These are phyloP conservation scores for Beauveria medogensis DNA, from an alignment of 2,329 filamentous ascomycete species.

Conservation along the genomic window DNA sequence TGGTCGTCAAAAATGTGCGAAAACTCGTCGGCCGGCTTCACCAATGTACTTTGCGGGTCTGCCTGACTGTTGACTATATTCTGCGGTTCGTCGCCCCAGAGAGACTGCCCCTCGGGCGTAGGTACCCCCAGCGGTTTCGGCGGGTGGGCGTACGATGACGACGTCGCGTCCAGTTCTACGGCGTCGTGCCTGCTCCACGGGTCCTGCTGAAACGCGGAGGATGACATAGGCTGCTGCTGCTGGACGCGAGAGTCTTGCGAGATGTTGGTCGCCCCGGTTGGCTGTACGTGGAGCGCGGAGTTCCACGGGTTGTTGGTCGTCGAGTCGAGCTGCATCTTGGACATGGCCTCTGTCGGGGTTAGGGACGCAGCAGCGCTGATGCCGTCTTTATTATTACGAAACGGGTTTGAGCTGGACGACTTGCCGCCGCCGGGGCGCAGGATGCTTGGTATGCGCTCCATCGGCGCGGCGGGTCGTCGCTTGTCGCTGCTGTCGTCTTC, in stretches of 20 bases:
- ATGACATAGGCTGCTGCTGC: constrained; percentile 12
- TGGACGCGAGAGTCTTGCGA: not conserved
- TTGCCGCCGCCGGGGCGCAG: constrained; percentile 22
- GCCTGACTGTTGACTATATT: constrained; percentile 19
- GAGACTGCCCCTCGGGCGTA: constrained; percentile 22
- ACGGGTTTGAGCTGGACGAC: constrained; percentile 43
- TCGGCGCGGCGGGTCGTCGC: not conserved
- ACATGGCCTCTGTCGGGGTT: constrained; percentile 30
- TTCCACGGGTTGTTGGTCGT: constrained; percentile 30
- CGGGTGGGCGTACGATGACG: constrained; percentile 27
- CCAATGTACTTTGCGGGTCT: constrained; percentile 13
- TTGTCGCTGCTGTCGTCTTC: not conserved
- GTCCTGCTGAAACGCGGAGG: constrained; percentile 22
- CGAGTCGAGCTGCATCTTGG: constrained; percentile 35
- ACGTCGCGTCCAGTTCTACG: constrained; percentile 23
- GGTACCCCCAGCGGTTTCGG: constrained; percentile 26
- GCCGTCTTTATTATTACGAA: constrained; percentile 37
- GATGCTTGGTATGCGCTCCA: constrained; percentile 5
- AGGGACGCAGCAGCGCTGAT: constrained; percentile 19
- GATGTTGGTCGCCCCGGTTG: not conserved
- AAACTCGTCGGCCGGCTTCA: constrained; percentile 22
- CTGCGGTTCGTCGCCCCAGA: constrained; percentile 32
- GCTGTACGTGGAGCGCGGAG: constrained; percentile 17
- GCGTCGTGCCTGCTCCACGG: constrained; percentile 20
- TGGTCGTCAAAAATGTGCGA: constrained; percentile 25